phyloP scores from a whole-genome alignment of 1,284 basidiomycete genomes.

The Ganoderma resinaceum region DNA sequence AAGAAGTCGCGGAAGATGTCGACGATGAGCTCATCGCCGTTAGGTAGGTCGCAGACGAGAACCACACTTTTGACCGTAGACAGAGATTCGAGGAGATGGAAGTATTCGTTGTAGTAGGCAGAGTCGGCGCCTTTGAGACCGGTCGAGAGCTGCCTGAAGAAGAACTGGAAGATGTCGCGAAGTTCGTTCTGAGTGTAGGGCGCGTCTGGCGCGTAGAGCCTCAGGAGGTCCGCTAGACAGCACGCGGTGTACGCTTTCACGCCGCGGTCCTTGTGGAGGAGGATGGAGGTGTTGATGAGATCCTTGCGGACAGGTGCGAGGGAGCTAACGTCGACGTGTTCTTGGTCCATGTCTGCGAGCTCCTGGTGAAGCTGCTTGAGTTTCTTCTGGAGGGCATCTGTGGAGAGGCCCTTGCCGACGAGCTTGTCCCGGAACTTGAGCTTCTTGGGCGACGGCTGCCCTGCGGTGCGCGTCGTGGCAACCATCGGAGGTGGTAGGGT shows the following conservation, averaged over 20 bases:
- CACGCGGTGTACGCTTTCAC: constrained; percentile 95
- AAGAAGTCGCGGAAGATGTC: constrained; percentile 89
- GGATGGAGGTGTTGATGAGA: constrained; percentile 80
- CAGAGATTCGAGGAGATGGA: constrained; percentile 90
- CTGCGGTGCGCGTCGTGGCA: constrained; percentile 70
- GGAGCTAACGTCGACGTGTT: constrained; percentile 77
- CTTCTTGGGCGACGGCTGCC: constrained; percentile 58
- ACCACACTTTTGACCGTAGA: constrained; percentile 95
- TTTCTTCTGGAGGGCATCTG: constrained; percentile 84
- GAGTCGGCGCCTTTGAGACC: constrained; percentile 77
- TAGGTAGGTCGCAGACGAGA: constrained; percentile 90
- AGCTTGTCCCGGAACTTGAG: constrained; percentile 85
- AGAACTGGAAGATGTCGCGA: constrained; percentile 95
- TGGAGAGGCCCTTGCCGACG: constrained; percentile 69
- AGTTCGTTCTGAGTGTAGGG: constrained; percentile 92
- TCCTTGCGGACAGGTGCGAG: constrained; percentile 79
- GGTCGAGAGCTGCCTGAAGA: constrained; percentile 82
- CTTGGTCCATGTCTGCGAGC: constrained; percentile 89
- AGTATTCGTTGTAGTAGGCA: constrained; percentile 90
- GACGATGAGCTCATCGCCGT: constrained; percentile 85
- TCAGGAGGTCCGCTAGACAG: constrained; percentile 92
- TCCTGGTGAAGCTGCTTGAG: constrained; percentile 84
- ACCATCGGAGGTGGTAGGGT: constrained; percentile 57
- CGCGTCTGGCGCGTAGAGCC: constrained; percentile 96
- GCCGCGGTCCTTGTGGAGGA: constrained; percentile 93